Conservation (phyloP, 352 stramenopile species). For the Globisporangium cylindrosporum region DNA sequence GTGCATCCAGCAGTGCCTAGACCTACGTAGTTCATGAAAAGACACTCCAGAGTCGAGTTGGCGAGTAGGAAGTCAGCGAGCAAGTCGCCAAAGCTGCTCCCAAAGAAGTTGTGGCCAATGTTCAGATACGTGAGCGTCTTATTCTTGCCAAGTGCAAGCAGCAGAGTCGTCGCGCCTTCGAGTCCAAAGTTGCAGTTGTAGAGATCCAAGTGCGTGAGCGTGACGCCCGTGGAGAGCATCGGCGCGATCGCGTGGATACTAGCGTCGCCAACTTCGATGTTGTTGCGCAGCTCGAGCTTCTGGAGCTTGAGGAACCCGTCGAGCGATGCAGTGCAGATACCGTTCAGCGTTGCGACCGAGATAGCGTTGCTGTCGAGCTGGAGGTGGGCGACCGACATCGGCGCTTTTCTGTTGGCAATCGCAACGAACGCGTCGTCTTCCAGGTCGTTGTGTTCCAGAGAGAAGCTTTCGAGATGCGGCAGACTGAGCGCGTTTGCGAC, state of each 20-base stretch:
- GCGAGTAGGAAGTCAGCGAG: constrained; percentile 60
- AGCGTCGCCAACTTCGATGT: constrained; percentile 57
- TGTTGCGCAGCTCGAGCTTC: constrained; percentile 61
- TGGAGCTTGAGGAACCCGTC: constrained; percentile 49
- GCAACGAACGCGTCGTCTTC: constrained; percentile 59
- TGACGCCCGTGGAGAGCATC: constrained; percentile 43
- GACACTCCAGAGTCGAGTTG: constrained; percentile 44
- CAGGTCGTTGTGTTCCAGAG: constrained; percentile 77
- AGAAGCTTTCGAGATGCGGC: constrained; percentile 40
- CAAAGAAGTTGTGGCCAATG: constrained; percentile 76
- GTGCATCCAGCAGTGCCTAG: constrained; percentile 52
- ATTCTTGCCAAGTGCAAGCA: constrained; percentile 56
- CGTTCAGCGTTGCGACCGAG: constrained; percentile 37
- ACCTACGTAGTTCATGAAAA: constrained; percentile 67
- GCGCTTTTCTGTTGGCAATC: constrained; percentile 18
- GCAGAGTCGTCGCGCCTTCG: constrained; percentile 53
- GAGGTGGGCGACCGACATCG: constrained; percentile 38
- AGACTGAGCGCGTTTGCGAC: constrained; percentile 36
- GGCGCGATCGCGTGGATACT: constrained; percentile 61
- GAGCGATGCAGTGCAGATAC: constrained; percentile 44
- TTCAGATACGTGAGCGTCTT: constrained; percentile 54
- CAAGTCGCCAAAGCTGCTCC: constrained; percentile 56
- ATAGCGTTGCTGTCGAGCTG: constrained; percentile 66
- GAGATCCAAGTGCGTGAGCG: constrained; percentile 61
- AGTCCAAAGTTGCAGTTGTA: constrained; percentile 66